Conservation (phyloP, 2,329 filamentous ascomycete species). For the Pseudonectria foliicola region DNA sequence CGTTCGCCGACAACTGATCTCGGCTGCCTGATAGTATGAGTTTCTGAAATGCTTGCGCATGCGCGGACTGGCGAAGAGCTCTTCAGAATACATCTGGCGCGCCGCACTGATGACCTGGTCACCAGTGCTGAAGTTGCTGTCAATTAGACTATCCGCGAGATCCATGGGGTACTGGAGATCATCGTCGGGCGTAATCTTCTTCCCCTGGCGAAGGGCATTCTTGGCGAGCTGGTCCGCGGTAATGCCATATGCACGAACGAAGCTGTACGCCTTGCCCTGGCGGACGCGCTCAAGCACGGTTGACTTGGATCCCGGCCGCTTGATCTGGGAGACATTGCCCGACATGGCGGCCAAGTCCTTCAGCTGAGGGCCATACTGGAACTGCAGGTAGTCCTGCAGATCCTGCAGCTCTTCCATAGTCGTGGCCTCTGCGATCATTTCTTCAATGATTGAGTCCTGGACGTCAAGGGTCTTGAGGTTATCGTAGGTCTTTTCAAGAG, state of each 20-base stretch:
- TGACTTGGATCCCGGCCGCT: conserved; percentile 76
- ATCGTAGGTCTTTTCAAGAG: conserved; percentile 71
- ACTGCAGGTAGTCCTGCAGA: conserved; percentile 92
- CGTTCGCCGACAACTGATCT: conserved; percentile 81
- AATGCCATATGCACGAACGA: conserved; percentile 87
- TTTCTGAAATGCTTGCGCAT: conserved; percentile 82
- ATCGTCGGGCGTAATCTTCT: conserved; percentile 79
- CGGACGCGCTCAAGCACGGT: conserved; percentile 79
- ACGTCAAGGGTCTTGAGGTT: conserved; percentile 60
- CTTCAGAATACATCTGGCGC: conserved; percentile 83
- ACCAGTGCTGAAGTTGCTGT: conserved; percentile 67
- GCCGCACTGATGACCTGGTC: conserved; percentile 71
- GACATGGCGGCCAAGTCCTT: conserved; percentile 67
- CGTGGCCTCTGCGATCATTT: conserved; percentile 70
- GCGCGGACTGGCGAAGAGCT: conserved; percentile 78
- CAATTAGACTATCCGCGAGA: conserved; percentile 71
- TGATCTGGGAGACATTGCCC: conserved; percentile 57
- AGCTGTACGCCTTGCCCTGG: conserved; percentile 67
- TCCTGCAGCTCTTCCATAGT: conserved; percentile 96
- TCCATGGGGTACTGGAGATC: conserved; percentile 73
- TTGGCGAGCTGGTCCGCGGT: conserved; percentile 80
- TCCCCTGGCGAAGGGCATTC: conserved; percentile 73
- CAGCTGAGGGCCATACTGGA: conserved; percentile 78
- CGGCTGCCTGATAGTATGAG: conserved; percentile 74
- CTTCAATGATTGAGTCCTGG: conserved; percentile 68